A percentile compares a stretch with the other conserved stretches of the same genome.
These are phyloP conservation scores for Lactarius akahatsu DNA, from an alignment of 768 basidiomycete species.

Conservation along the genomic window DNA sequence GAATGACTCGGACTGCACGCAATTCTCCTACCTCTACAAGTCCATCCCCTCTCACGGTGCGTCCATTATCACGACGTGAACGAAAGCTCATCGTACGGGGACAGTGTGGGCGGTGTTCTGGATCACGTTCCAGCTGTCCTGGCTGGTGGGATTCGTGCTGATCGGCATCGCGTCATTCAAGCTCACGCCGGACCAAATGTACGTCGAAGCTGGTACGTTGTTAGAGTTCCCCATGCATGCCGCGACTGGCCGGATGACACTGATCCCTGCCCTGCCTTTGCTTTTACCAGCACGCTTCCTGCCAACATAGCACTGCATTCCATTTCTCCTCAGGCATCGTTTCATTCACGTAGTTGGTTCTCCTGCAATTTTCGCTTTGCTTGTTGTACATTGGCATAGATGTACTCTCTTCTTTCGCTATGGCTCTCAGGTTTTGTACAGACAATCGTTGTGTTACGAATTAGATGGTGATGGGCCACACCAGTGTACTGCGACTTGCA, in stretches of 20 bases:
- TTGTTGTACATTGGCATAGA: neutral
- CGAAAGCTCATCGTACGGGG: conserved; percentile 3
- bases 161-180: conserved; percentile 80
- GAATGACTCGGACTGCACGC: conserved; percentile 91
- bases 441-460: neutral
- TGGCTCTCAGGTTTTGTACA: neutral
- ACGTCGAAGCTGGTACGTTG: conserved; percentile 66
- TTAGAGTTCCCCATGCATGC: neutral
- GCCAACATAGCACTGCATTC: conserved; percentile 2
- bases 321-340: neutral
- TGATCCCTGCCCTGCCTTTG: neutral
- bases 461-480: neutral
- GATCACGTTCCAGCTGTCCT: conserved; percentile 75
- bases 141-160: conserved; percentile 74
- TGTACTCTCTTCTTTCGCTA: neutral
- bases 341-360: neutral
- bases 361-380: neutral
- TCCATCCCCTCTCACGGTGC: conserved; percentile 68
- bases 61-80: conserved; percentile 28
- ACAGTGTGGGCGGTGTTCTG: conserved; percentile 85
- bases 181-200: conserved; percentile 60
- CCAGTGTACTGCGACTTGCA: neutral
- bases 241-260: neutral
- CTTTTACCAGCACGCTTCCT: conserved; percentile 14
- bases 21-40: conserved; percentile 77